A percentile compares a stretch with the other conserved stretches of the same genome.
phyloP scores from a whole-genome alignment of 371 early-diverging fungal species.

The Mucor piriformis region DNA sequence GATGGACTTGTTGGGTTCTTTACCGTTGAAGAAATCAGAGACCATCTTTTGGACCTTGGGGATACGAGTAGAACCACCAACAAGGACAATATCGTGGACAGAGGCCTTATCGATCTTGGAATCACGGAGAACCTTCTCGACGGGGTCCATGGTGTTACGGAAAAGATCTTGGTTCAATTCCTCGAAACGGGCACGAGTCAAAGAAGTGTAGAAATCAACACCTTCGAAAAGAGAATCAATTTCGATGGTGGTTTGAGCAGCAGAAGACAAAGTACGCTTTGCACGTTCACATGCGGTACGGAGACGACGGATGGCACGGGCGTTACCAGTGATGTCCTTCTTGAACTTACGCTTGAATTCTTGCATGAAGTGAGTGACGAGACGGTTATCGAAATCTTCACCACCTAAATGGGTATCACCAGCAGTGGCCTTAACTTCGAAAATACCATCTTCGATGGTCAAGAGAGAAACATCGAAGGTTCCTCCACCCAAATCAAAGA shows the following conservation, averaged over 20 bases:
- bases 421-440: constrained; percentile 95
- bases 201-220: constrained; percentile 80
- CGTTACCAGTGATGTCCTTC: constrained; percentile 81
- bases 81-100: constrained; percentile 97
- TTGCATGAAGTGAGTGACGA: constrained; percentile 83
- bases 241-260: constrained; percentile 84
- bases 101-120: constrained; percentile 91
- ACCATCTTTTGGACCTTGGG: constrained; percentile 99
- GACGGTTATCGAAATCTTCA: constrained; percentile 95
- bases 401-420: constrained; percentile 98
- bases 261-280: constrained; percentile 94
- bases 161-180: constrained; percentile 90
- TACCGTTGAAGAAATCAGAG: constrained; percentile 95
- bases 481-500: constrained; percentile 97
- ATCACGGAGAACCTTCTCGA: constrained; percentile 86
- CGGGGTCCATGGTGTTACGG: constrained; percentile 84
- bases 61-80: constrained; percentile 99
- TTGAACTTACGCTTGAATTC: constrained; percentile 87
- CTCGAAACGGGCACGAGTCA: constrained; percentile 95
- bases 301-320: constrained; percentile 91
- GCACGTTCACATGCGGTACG: constrained; percentile 96
- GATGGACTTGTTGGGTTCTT: constrained; percentile 94
- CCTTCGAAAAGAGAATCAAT: constrained; percentile 93
- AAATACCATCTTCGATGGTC: constrained; percentile 89
- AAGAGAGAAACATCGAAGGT: constrained; percentile 95